Base-by-base conservation (phyloP, 2,329 filamentous ascomycete genomes). In the Pseudogymnoascus sp. region DNA sequence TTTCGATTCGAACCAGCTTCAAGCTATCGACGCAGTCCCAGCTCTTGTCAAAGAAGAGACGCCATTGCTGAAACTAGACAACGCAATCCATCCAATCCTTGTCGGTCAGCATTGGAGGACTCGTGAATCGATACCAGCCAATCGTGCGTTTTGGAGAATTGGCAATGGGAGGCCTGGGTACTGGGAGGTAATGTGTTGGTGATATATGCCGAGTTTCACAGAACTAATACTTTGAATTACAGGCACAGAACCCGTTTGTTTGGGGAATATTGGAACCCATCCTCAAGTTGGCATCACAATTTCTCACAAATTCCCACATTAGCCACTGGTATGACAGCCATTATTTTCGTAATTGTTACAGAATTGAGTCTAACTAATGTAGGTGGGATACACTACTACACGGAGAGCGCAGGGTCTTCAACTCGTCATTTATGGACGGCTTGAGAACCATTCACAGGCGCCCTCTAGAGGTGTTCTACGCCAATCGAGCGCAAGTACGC, bases 201-300 rank as follows among this genome's bases (percentile, higher is more conserved):
- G n/a, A 18, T 18, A 56, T 56, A 31, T 18, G 5, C 6, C 8
- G 1, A 34, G n/a, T 18, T 34, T 10, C n/a, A 34, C 8, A 53
- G 3, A 16, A 18, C 5, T 56, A 12, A 56, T 34, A 2, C 3
- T 18, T 31, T 34, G 16, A 34, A 23, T 60, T n/a, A 36, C 37
- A 59, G 34, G 63, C 61, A 25, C 16, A 23, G 5, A 64, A 64
- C 44, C 60, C 60, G 11, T 21, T 59, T 1, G 63, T 64, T 23
- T 53, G 61, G 61, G 14, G 25, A 28, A 50, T 64, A 25, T 21
- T 60, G n/a, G 34, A 59, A n/a, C 63, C 63, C n/a, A 61, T 64
- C 3, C 42, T 64, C 16, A 60, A 59, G 23, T 31, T 64, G 23
- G 61, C 38, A 10, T 60, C 60, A 5, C 28, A 56, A n/a, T 63